Base-by-base conservation (phyloP, 805 yeast genomes). In the Torulaspora franciscae region DNA sequence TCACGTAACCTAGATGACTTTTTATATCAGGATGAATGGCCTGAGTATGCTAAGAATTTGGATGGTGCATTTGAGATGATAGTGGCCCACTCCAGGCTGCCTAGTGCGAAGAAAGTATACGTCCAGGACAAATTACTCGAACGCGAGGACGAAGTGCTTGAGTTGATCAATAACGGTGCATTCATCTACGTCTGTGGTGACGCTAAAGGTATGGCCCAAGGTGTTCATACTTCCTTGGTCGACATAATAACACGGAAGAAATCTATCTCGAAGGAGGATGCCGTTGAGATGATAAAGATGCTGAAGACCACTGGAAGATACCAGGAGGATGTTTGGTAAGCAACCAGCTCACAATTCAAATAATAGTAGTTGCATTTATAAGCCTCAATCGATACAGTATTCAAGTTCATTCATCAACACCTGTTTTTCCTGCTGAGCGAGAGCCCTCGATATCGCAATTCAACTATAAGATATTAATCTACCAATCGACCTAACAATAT, bases 311-410 rank as follows among this genome's bases (percentile, higher is more conserved):
- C 84, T 56, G 91, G 90, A 64, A 80, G 83, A 68, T 91, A 89
- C 67, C 99, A 91, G 71, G 98, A 93, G 70, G 99, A 91, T 74
- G 96, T 91, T 10, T 91, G 99, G 99, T 91, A 72, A 69, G n/a
- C 22, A 14, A n/a, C 7, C 19, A 7, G 23, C n/a, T 22, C 37
- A 22, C 10, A 13, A 24, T 8, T 19, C 9, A 6, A 30, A 30
- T 15, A 30, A 14, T 30, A 14, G 22, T 8, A 13, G 17, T 8
- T 14, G 33, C 33, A 30, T 19, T 19, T 19, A 19, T 19, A 19
- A 11, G 30, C 30, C 30, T 27, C 13, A 27, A 11, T 27, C 10
- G 30, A 27, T 27, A 27, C 2, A 13, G 13, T 27, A 27, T 27
- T 27, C 30, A 27, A 13, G 10, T 27, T 9, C n/a, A 27, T 27